Evolutionary conservation across 140 eudicot genomes (phyloP), one percentile per base, ranked within the genome.

Genomic region (Cichorium intybus): DNA sequence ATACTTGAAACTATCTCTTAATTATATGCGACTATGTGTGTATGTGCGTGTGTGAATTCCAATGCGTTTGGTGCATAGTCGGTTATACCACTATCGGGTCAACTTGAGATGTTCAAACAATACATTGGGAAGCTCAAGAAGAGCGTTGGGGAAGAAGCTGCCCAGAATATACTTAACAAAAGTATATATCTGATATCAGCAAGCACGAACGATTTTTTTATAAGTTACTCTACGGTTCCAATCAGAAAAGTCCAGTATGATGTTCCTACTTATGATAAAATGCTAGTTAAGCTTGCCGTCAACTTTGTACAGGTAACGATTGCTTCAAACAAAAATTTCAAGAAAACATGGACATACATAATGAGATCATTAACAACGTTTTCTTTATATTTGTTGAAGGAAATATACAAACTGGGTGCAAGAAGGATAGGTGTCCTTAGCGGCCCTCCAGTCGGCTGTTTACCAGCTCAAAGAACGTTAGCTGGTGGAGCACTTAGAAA

Each of bases 41-140:
- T 4, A 60, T 17, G 22, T 24, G 15, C 1, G 14, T 16, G 22
- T 10, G 23, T 0, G 4, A 49, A 20, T 33, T 43, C 41, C 10
- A 22, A 2, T 8, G 17, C 24, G 0, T 35, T 24, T 54, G 0
- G 61, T 6, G 2, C 22, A 23, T 59, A 78, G 79, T 11, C 65
- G 11, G 83, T 47, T 23, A 58, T 55, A 68, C 59, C 83, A 28
- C 51, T 73, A 49, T 62, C 59, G 5, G 69, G n/a, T 50, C 87
- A 77, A 52, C n/a, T 77, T 29, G 66, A 74, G 24, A 10, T 76
- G 70, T 79, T 79, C 75, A 76, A 72, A 7, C 70, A 73, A 59
- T 83, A 67, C 56, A 35, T 62, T 3, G 60, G 12, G 49, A 77
- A 59, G 71, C 70, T 83, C 24, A 83, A 76, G 23, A 57, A 2